These are phyloP conservation scores for Picochlorum sp. DNA, from an alignment of 139 green algal genomes.

Conservation along the genomic window DNA sequence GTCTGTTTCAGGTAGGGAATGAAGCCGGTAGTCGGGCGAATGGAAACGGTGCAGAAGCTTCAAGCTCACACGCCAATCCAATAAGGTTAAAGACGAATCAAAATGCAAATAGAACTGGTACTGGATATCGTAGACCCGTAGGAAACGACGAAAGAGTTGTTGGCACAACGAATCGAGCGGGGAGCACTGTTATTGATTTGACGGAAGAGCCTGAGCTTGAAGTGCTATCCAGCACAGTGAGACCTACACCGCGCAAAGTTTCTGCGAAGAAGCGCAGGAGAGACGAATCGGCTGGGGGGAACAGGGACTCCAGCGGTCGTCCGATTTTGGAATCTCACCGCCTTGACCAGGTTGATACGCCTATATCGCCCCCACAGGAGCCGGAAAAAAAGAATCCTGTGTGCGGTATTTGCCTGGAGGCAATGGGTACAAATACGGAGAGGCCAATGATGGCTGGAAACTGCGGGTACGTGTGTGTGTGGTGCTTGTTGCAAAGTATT, in stretches of 20 bases:
- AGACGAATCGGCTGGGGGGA: too few relatives aligned
- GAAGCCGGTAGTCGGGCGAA: too few relatives aligned
- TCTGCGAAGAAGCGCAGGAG: background rate
- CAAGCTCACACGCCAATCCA: too few relatives aligned
- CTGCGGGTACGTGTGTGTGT: slow-evolving; percentile 36
- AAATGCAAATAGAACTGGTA: too few relatives aligned
- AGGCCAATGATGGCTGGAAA: slow-evolving; percentile 18
- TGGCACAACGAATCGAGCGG: background rate
- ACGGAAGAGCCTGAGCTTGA: slow-evolving; percentile 1
- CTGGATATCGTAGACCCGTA: background rate
- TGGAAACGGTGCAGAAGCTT: too few relatives aligned
- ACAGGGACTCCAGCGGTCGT: too few relatives aligned
- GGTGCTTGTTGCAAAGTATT: background rate
- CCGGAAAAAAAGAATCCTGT: slow-evolving; percentile 3
- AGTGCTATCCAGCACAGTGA: background rate
- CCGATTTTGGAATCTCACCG: too few relatives aligned
- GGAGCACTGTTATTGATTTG: slow-evolving; percentile 8
- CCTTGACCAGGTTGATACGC: too few relatives aligned
- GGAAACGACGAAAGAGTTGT: background rate
- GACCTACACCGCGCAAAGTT: background rate
- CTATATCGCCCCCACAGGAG: background rate
- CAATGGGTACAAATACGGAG: slow-evolving; percentile 12
- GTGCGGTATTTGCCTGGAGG: slow-evolving; percentile 43
- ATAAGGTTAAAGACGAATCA: too few relatives aligned
- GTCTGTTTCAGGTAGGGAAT: too few relatives aligned